Percentiles rank a stretch among this genome's conserved stretches.
These are phyloP conservation scores for Rhizophagus clarus DNA, from an alignment of 192 early-diverging fungal genomes.

Conservation along the genomic window DNA sequence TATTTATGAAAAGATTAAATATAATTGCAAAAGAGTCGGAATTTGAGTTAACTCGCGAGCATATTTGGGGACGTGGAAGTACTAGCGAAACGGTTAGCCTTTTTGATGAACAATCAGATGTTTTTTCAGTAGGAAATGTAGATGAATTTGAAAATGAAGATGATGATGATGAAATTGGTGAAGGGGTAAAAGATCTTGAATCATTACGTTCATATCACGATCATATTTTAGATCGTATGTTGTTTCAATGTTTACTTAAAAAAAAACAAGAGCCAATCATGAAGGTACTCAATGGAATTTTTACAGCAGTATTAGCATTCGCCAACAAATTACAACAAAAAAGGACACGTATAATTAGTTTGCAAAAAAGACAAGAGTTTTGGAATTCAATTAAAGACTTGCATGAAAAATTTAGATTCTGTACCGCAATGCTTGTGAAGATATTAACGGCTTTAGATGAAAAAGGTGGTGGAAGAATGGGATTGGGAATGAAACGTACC, in stretches of 20 bases:
- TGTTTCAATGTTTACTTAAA: slow-evolving; percentile 50
- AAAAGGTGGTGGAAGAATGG: slow-evolving; percentile 35
- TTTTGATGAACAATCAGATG: not conserved
- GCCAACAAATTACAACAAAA: not conserved
- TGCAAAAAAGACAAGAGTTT: not conserved
- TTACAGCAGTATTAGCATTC: slow-evolving; percentile 38
- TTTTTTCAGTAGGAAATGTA: not conserved
- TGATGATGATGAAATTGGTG: slow-evolving; percentile 14
- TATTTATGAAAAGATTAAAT: slow-evolving; percentile 45
- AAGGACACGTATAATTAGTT: slow-evolving; percentile 6
- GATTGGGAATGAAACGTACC: not conserved
- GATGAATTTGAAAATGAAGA: slow-evolving; percentile 22
- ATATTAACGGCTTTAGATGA: slow-evolving; percentile 43
- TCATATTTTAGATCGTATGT: slow-evolving; percentile 47
- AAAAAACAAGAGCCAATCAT: slow-evolving; percentile 45
- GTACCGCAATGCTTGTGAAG: slow-evolving; percentile 42
- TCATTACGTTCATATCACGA: slow-evolving; percentile 49
- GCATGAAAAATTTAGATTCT: slow-evolving; percentile 40
- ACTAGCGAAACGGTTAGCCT: not conserved
- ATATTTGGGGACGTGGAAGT: not conserved
- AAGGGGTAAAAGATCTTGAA: slow-evolving; percentile 39
- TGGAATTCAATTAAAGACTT: slow-evolving; percentile 29
- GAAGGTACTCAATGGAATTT: slow-evolving; percentile 41
- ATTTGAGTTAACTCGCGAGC: slow-evolving; percentile 7
- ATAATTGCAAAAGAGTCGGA: slow-evolving; percentile 32